Conservation (phyloP, 2,329 filamentous ascomycete genomes). For the Macrophomina phaseolina region DNA sequence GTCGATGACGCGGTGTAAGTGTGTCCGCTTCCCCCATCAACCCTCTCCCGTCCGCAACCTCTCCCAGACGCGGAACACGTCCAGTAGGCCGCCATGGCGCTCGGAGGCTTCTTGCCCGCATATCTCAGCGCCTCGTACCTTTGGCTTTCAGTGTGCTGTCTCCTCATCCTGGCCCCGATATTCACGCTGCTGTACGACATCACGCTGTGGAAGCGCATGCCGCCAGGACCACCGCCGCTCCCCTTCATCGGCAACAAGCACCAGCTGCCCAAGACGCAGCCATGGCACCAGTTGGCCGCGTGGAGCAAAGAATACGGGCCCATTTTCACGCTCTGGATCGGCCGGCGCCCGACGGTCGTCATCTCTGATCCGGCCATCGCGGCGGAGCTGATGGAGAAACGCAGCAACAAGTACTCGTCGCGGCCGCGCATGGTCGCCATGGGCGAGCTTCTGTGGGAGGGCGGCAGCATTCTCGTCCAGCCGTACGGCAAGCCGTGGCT, state of each 20-base stretch:
- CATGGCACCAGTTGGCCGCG: slow-evolving; percentile 48
- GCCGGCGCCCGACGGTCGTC: slow-evolving; percentile 52
- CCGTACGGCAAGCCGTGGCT: slow-evolving; percentile 57
- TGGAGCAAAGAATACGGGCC: slow-evolving; percentile 54
- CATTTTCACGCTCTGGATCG: slow-evolving; percentile 57
- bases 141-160: not conserved
- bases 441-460: slow-evolving; percentile 53
- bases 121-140: not conserved
- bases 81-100: slow-evolving; percentile 4
- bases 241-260: slow-evolving; percentile 52
- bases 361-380: slow-evolving; percentile 53
- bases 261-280: slow-evolving; percentile 38
- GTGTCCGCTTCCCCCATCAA: not conserved
- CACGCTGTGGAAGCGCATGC: slow-evolving; percentile 48
- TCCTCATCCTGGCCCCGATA: not conserved
- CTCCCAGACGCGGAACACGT: not conserved
- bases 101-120: not conserved
- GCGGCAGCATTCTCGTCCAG: slow-evolving; percentile 54
- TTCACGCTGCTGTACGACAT: slow-evolving; percentile 38
- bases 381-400: slow-evolving; percentile 53
- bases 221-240: slow-evolving; percentile 54
- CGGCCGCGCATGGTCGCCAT: slow-evolving; percentile 54
- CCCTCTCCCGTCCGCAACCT: not conserved
- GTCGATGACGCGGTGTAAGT: not conserved
- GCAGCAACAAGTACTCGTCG: slow-evolving; percentile 52